Evolutionary conservation across 1,139 yeast genomes (phyloP), one percentile per base, ranked within the genome.

Genomic region (Yamadazyma blattariae): DNA sequence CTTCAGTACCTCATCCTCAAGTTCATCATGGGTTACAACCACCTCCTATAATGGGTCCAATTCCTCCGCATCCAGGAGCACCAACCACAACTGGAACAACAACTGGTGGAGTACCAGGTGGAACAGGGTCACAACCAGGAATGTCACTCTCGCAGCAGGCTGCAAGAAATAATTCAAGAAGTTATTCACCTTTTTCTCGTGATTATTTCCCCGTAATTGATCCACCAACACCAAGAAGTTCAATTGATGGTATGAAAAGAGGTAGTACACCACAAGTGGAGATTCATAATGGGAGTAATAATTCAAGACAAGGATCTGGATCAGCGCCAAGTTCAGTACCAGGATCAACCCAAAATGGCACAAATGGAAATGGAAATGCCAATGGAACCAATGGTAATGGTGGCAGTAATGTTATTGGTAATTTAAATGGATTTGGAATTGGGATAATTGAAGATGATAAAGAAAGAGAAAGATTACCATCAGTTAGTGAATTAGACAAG

Each of bases 401-500:
- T 13, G 17, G 17, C 8, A 7, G 30, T 28, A 26, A 21, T 10
- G 14, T n/a, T 6, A 17, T 5, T 17, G 19, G 19, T 17, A 5
- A 17, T 5, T 17, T 7, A 7, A 12, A 27, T 12, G 10, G 17
- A 7, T 16, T 26, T 16, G 28, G 28, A 10, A 13, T 26, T 13
- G 28, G 28, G 7, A 19, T 20, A 10, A 14, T 9, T 3, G 27
- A 16, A 10, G 27, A 16, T 10, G 25, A 25, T 9, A 16, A 23
- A 5, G 30, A 19, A 6, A 28, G 18, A 14, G 25, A 28, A 10
- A 21, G 30, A 21, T 48, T 62, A 16, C 71, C 71, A 2, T 59
- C 64, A 17, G 68, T 66, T 21, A 59, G 60, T 34, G 72, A 67
- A 42, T 54, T 66, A 30, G 70, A 64, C 37, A 61, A 59, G 36